Evolutionary conservation across 2,329 filamentous ascomycete species (phyloP), one percentile per base, ranked within the genome.

Genomic region (Xylaria sp.): DNA sequence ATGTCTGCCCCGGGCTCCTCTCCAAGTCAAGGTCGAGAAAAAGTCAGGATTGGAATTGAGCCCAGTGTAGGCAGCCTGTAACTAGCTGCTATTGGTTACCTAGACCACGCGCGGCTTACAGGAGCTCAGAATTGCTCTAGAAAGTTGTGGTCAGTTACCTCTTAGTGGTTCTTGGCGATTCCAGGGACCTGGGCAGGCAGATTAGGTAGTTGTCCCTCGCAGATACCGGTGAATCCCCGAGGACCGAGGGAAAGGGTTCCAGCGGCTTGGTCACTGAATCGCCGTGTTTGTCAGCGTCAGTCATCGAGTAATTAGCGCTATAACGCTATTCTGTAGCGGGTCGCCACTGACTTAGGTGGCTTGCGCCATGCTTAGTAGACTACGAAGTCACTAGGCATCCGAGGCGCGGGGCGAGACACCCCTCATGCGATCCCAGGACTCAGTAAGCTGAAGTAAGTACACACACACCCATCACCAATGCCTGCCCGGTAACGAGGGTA

Each of bases 281-380:
- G 57, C 27, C 36, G 27, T 6, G 60, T 69, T 69, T 69, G 68
- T 69, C 68, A 69, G 68, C 68, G 64, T 51, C 65, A 61, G 68
- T 69, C 42, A 69, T 69, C 56, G 39, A 65, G 14, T 27, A 7
- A 19, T 48, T 61, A 61, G 63, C 63, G 62, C 56, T 42, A 4
- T n/a, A 3, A 11, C 5, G 5, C 12, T 17, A 39, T 54, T 32
- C 54, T 12, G 19, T 55, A 50, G 39, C 54, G 62, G 39, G 39
- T 51, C 47, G 47, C 58, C 34, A 51, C 58, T 53, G 54, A 56
- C 42, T 55, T 50, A 61, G 56, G 48, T 19, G 36, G 42, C 36
- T 19, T 11, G 39, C 14, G 19, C 34, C 32, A 21, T 30, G 27
- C 50, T 53, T 12, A 36, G 34, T 36, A 36, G 34, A 27, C 24